Base-by-base conservation (phyloP, 176 grass and related monocot genomes). In the Melocanna baccifera region DNA sequence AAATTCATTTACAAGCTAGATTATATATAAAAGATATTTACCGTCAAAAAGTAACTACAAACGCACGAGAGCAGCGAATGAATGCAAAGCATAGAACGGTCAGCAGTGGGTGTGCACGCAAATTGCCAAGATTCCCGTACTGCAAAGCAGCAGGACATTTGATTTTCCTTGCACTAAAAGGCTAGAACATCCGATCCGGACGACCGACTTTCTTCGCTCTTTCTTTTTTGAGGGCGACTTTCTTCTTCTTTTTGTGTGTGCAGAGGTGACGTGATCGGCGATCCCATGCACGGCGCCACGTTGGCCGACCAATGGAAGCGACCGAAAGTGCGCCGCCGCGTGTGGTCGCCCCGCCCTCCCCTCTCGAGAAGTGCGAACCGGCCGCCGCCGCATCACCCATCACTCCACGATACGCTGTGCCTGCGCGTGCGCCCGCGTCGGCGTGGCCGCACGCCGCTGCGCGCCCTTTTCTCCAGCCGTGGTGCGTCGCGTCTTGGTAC, bases 131-230 rank as follows among this genome's bases (percentile, higher is more conserved):
- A 69, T 68, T 64, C 70, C 10, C 39, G 20, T 59, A 9, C n/a
- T 48, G 61, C 22, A 87, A 87, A 82, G 71, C 71, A 26, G 71
- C 39, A 29, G 22, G 34, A 73, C 48, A 81, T 81, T 68, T 36
- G 52, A 1, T 48, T 58, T 75, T 45, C 51, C 47, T 1, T 69
- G 13, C 45, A 52, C 26, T 8, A 62, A 20, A 70, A 47, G 23
- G 57, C 0, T 18, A 28, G n/a, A 86, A 81, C 32, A 55, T 80
- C 67, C 56, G 67, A 6, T 36, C 10, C 45, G 34, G 28, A n/a
- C 48, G 28, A n/a, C 48, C 48, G 50, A 52, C 72, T 11, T 46
- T 67, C 7, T 66, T 66, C 8, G 2, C 6, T 5, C 5, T 26
- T 28, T 62, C 8, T 7, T 5, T 25, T 26, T 28, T 62, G 59